These are phyloP conservation scores for Triticum urartu DNA, from an alignment of 176 grass and related monocot genomes.

Conservation along the genomic window DNA sequence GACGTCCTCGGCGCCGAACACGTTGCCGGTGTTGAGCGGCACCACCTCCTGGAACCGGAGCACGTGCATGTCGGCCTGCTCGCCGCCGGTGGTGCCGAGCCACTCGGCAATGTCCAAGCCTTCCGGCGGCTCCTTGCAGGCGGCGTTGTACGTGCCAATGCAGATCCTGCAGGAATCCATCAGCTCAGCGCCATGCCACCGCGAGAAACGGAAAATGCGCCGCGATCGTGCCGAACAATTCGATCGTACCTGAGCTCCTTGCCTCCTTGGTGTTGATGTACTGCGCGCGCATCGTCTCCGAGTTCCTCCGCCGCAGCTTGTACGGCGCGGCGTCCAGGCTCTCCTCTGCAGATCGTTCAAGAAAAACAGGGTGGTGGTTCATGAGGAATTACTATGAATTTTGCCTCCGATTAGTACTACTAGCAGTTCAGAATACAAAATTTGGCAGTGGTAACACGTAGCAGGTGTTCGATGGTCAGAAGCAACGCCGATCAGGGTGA, in stretches of 20 bases:
- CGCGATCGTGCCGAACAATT: background rate
- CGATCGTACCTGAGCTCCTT: conserved; percentile 49
- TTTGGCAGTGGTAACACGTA: background rate
- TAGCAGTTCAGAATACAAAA: too few relatives aligned
- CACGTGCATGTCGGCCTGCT: conserved; percentile 84
- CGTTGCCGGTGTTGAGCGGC: conserved; percentile 83
- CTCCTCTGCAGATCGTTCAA: conserved; percentile 26
- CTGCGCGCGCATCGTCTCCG: conserved; percentile 85
- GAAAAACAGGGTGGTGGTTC: too few relatives aligned
- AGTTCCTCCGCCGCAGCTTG: conserved; percentile 63
- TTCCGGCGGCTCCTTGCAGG: conserved; percentile 49
- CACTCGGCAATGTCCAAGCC: conserved; percentile 63
- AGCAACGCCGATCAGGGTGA: background rate
- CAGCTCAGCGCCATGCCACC: background rate
- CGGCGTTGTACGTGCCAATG: conserved; percentile 78
- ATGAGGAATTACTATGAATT: background rate
- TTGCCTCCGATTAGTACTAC: too few relatives aligned
- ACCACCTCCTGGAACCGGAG: conserved; percentile 92
- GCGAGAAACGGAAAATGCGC: background rate
- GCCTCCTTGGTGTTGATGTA: conserved; percentile 70
- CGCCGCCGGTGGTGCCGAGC: conserved; percentile 56
- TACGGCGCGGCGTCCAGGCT: conserved; percentile 46
- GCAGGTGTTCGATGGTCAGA: background rate
- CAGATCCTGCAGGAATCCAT: conserved; percentile 42
- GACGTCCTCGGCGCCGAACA: conserved; percentile 79